Evolutionary conservation across 306 rosid species (phyloP).

Genomic region (Malus orientalis): DNA sequence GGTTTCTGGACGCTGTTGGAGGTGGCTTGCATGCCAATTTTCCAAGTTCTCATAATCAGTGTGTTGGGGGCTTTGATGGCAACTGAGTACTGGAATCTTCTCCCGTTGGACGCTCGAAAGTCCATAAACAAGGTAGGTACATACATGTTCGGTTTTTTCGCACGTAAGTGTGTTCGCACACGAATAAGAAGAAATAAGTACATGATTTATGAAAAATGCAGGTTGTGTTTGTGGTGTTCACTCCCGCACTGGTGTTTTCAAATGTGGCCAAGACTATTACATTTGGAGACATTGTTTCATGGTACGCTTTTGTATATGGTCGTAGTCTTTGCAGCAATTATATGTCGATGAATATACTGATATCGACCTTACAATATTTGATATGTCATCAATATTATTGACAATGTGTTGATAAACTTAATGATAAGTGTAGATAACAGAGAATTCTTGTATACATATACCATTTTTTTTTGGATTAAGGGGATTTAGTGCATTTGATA

Average conservation of each 20-base stretch:
- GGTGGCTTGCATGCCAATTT: conserved; percentile 68
- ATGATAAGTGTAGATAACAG: too few relatives aligned
- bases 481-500: too few relatives aligned
- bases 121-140: conserved; percentile 64
- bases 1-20: conserved; percentile 49
- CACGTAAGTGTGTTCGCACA: background rate
- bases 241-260: conserved; percentile 73
- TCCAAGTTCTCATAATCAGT: conserved; percentile 66
- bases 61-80: conserved; percentile 75
- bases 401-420: too few relatives aligned
- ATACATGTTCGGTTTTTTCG: background rate
- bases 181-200: background rate
- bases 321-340: background rate
- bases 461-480: too few relatives aligned
- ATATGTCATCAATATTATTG: background rate
- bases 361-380: too few relatives aligned
- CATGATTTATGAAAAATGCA: conserved; percentile 17
- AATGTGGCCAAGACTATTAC: conserved; percentile 67
- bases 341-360: background rate
- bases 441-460: too few relatives aligned
- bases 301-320: conserved; percentile 28
- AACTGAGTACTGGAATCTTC: conserved; percentile 47
- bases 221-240: conserved; percentile 77
- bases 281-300: conserved; percentile 71
- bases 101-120: conserved; percentile 40